Evolutionary conservation across 75 land plant species (phyloP).

Genomic region (Isoetes taiwanensis): DNA sequence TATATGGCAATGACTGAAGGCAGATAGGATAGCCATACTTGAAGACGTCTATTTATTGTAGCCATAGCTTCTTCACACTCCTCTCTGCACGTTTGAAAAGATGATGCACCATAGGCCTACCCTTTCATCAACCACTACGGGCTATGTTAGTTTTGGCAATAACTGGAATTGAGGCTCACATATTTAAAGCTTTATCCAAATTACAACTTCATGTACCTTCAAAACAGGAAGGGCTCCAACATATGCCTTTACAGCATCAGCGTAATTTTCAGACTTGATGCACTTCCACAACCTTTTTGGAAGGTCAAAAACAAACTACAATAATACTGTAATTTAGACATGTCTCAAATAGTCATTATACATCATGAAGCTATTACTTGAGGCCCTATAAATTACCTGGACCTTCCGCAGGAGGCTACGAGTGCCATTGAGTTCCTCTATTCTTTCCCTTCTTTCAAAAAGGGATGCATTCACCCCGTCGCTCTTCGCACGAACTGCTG

Average conservation of each 20-base stretch:
- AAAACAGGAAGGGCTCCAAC: conserved; percentile 85
- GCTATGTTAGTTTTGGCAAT: no score
- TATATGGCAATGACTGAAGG: background rate
- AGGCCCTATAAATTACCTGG: conserved; percentile 66
- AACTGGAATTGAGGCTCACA: no score
- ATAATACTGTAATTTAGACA: background rate
- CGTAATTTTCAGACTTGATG: conserved; percentile 75
- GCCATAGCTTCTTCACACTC: conserved; percentile 80
- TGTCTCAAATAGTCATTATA: no score
- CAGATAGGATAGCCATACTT: conserved; percentile 25
- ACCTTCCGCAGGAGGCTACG: conserved; percentile 93
- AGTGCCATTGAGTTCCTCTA: conserved; percentile 87
- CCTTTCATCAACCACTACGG: no score
- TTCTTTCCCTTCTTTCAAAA: conserved; percentile 82
- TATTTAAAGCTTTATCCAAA: no score
- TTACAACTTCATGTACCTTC: no score
- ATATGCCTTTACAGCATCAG: conserved; percentile 78
- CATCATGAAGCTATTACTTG: no score
- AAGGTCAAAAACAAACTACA: conserved; percentile 94
- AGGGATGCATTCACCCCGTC: conserved; percentile 88
- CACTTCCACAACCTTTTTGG: conserved; percentile 72
- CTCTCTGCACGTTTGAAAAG: conserved; percentile 74
- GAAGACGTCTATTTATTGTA: conserved; percentile 45
- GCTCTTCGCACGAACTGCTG: conserved; percentile 54
- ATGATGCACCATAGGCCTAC: conserved; percentile 86